These are phyloP conservation scores for Hansenula lynferdii DNA, from an alignment of 1,139 yeast genomes.

Conservation along the genomic window DNA sequence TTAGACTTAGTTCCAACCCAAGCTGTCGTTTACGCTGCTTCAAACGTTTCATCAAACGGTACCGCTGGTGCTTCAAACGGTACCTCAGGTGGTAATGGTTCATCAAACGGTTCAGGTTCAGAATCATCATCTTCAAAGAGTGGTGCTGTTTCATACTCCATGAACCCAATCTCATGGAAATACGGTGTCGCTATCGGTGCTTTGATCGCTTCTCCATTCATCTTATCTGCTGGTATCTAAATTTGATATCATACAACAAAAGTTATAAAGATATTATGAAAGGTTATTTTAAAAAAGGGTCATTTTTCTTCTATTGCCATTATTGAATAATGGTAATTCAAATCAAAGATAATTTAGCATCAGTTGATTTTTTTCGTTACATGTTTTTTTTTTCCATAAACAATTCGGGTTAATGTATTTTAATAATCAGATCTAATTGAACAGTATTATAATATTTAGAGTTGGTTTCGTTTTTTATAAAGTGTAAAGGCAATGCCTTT, in stretches of 20 bases:
- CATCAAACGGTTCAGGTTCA: constrained; percentile 12
- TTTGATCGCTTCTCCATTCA: constrained; percentile 20
- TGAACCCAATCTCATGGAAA: constrained; percentile 20
- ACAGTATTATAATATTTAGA: no score
- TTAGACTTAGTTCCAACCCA: constrained; percentile 18
- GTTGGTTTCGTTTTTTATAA: no score
- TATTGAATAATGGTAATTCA: no score
- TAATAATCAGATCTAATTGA: no score
- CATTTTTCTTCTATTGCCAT: no score
- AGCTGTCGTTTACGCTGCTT: constrained; percentile 24
- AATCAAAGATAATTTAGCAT: no score
- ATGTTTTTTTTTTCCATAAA: no score
- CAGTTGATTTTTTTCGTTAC: no score
- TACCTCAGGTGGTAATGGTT: constrained; percentile 15
- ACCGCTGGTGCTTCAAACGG: constrained; percentile 6
- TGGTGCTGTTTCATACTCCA: constrained; percentile 14
- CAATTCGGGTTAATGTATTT: no score
- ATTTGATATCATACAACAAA: neutral
- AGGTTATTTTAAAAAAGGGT: neutral
- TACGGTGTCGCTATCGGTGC: constrained; percentile 22
- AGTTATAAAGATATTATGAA: neutral
- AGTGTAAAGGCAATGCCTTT: no score
- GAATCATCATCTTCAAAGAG: constrained; percentile 9
- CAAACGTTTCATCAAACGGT: constrained; percentile 10
- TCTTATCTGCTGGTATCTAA: constrained; percentile 18